Evolutionary conservation across 2,329 filamentous ascomycete species (phyloP).

Genomic region (Ascochyta clinopodiicola): DNA sequence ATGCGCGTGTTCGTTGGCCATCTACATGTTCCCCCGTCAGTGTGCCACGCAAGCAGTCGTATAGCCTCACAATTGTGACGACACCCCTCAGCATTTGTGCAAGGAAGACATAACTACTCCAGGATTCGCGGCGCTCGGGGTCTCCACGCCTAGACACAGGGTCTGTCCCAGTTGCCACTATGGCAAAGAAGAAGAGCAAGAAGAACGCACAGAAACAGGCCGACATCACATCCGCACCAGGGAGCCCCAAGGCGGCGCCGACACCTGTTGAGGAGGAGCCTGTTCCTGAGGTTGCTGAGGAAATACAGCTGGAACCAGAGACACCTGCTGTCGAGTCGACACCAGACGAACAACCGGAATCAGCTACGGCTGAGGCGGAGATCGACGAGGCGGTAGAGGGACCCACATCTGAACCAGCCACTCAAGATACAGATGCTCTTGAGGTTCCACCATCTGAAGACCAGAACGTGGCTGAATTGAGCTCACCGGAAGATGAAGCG

Average conservation of each 20-base stretch:
- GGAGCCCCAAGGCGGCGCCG: conserved; percentile 28
- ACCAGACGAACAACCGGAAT: conserved; percentile 22
- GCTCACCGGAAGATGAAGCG: conserved; percentile 16
- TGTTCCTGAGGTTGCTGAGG: conserved; percentile 24
- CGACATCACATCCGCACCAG: conserved; percentile 37
- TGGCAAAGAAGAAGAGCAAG: conserved; percentile 45
- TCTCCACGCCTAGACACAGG: conserved; percentile 29
- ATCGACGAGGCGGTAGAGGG: conserved; percentile 27
- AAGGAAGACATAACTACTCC: conserved; percentile 32
- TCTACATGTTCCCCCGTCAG: conserved; percentile 39
- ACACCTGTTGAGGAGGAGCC: conserved; percentile 29
- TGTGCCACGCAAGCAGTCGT: conserved; percentile 49
- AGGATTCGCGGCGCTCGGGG: conserved; percentile 18
- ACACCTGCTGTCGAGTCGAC: conserved; percentile 25
- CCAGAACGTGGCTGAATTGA: conserved; percentile 8
- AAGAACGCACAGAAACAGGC: conserved; percentile 38
- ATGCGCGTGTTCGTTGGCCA: conserved; percentile 41
- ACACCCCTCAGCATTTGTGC: conserved; percentile 24
- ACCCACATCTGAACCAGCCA: conserved; percentile 25
- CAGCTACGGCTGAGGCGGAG: conserved; percentile 26
- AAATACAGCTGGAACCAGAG: conserved; percentile 26
- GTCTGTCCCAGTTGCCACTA: conserved; percentile 29
- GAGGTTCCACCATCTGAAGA: conserved; percentile 14
- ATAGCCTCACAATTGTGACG: conserved; percentile 33
- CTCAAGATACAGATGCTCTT: conserved; percentile 11